Evolutionary conservation across 2,329 filamentous ascomycete species (phyloP).

Genomic region (Botrytis pseudocinerea): DNA sequence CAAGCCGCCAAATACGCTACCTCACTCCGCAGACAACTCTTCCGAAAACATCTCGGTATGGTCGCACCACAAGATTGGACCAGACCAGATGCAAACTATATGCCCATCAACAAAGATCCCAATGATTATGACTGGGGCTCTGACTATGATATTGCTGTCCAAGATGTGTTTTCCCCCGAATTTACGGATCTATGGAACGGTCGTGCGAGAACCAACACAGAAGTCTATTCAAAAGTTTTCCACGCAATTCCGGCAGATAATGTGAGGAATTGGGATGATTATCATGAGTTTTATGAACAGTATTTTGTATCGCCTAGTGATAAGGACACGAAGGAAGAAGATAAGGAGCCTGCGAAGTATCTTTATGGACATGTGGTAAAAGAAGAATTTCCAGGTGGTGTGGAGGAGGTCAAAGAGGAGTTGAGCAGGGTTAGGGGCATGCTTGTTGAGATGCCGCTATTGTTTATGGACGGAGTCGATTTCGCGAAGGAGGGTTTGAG

Average conservation of each 20-base stretch:
- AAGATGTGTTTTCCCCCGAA: slow-evolving; percentile 68
- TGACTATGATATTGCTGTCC: slow-evolving; percentile 65
- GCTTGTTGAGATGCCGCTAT: slow-evolving; percentile 85
- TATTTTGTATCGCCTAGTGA: slow-evolving; percentile 62
- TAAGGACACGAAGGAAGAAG: slow-evolving; percentile 43
- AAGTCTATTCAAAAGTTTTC: slow-evolving; percentile 79
- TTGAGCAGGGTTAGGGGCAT: slow-evolving; percentile 67
- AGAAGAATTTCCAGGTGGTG: slow-evolving; percentile 73
- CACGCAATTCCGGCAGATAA: slow-evolving; percentile 71
- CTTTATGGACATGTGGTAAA: slow-evolving; percentile 86
- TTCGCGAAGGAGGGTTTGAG: slow-evolving; percentile 79
- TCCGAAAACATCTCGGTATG: slow-evolving; percentile 88
- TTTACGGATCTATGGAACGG: slow-evolving; percentile 72
- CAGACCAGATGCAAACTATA: slow-evolving; percentile 70
- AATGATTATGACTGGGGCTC: slow-evolving; percentile 77
- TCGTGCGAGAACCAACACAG: slow-evolving; percentile 76
- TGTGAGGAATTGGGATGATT: slow-evolving; percentile 71
- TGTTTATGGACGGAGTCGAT: slow-evolving; percentile 81
- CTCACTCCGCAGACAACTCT: slow-evolving; percentile 80
- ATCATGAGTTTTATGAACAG: slow-evolving; percentile 68
- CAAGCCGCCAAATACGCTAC: slow-evolving; percentile 74
- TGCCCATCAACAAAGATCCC: slow-evolving; percentile 66
- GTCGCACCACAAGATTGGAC: slow-evolving; percentile 73
- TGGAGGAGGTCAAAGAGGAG: slow-evolving; percentile 70
- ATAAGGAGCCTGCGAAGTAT: slow-evolving; percentile 58